Conservation (phyloP, 2,329 filamentous ascomycete genomes). For the Alternaria arbusti region DNA sequence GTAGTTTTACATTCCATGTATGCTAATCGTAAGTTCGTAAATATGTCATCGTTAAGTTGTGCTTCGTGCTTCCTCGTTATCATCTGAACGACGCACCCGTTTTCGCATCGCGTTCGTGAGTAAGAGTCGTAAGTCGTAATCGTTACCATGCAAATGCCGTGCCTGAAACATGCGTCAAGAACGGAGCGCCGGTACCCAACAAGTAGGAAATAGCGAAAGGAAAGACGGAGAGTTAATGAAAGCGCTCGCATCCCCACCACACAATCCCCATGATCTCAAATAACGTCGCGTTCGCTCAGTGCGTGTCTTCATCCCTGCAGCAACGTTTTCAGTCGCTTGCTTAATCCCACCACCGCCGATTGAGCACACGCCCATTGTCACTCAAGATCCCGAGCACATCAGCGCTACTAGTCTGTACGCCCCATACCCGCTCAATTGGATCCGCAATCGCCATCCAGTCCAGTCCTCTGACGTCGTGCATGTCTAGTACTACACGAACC, state of each 20-base stretch:
- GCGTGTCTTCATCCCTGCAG: background rate
- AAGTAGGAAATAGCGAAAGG: background rate
- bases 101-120: background rate
- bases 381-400: constrained; percentile 46
- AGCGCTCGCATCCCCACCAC: background rate
- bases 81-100: background rate
- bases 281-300: background rate
- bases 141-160: background rate
- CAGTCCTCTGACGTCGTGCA: constrained; percentile 43
- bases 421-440: constrained; percentile 43
- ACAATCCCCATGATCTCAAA: background rate
- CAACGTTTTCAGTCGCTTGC: background rate
- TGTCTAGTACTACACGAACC: constrained; percentile 44
- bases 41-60: background rate
- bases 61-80: background rate
- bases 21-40: background rate
- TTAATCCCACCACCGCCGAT: constrained; percentile 47
- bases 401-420: constrained; percentile 40
- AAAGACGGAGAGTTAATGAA: background rate
- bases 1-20: constrained; percentile 11
- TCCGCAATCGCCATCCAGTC: constrained; percentile 49
- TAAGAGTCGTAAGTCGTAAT: constrained; percentile 1
- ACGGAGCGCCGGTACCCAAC: background rate
- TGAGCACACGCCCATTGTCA: constrained; percentile 43
- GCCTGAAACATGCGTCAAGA: background rate